Evolutionary conservation across 106 monocot species (phyloP), one percentile per base, ranked within the genome.

Genomic region (Dioscorea zingiberensis): DNA sequence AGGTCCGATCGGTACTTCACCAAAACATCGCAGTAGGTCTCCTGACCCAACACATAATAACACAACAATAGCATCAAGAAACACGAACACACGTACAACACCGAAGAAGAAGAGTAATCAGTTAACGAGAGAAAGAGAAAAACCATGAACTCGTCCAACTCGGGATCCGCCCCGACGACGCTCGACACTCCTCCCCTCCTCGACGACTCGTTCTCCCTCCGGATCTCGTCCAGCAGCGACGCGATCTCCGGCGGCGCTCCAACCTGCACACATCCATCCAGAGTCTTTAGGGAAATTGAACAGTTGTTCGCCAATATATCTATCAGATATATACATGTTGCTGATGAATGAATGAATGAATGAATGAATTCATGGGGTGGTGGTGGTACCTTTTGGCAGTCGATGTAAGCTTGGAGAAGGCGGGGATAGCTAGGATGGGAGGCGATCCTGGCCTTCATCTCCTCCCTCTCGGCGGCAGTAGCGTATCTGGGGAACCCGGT

Each of bases 81-180:
- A 38, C 9, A 38, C 1, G 38, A 6, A 30, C 30, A 30, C 30
- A n/a, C n/a, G n/a, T n/a, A n/a, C n/a, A n/a, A n/a, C n/a, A n/a
- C n/a, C n/a, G n/a, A n/a, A n/a, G 2, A 30, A 30, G 30, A 7
- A 30, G 7, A 30, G 30, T 38, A 0, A 38, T 0, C 10, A 11
- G 45, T 2, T 10, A 3, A 12, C 16, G 6, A 21, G 30, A 13
- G 23, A 28, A n/a, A 10, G 24, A 44, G 22, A 54, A 5, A 44
- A 1, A 84, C 84, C 84, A 84, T 84, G 60, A 84, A 84, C 25
- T 68, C 63, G 22, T 84, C 84, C n/a, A 84, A 75, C 75, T 84
- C 84, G 0, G 84, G 84, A 69, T 84, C 84, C 30, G 69, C 62
- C 15, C 79, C 78, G 7, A 53, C 63, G 13, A 55, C 27, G 25